Base-by-base conservation (phyloP, 2,329 filamentous ascomycete species). In the Penicillium sp. region DNA sequence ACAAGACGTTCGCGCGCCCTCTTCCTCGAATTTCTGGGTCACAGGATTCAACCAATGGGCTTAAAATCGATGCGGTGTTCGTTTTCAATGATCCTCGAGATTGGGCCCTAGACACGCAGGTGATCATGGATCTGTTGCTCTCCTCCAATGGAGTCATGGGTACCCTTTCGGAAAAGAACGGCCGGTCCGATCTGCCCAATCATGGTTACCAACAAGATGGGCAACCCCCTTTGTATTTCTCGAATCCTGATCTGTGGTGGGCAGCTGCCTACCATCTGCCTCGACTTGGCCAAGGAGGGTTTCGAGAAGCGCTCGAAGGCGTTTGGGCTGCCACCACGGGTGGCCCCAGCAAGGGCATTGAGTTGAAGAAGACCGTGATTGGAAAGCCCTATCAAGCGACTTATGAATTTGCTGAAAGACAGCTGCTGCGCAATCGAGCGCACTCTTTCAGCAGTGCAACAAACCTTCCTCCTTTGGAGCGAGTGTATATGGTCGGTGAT, bases 31-130 rank as follows among this genome's bases (percentile, higher is more conserved):
- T 68, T 66, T 5, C 58, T 70, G 41, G 62, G 69, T 35, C 53
- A 61, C 1, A 62, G 12, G 72, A 75, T 50, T 75, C 68, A 2
- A 68, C 68, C 1, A 71, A 73, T 11, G 77, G 74, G 13, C 76
- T 91, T 41, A 90, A 88, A 59, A 85, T 98, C 57, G 89, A 95
- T 63, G 90, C 90, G 27, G 82, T 97, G 27, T 86, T 97, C 61
- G 86, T 96, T 5, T 96, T 91, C 77, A 95, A 95, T 66, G 93
- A 97, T 68, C 90, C 93, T 3, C 82, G 93, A 47, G 93, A 98
- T 73, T 98, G 93, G 93, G 90, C 87, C 1, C 78, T 96, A 8
- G 91, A 97, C 67, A 82, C 83, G 2, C 87, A 95, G 64, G 74
- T 97, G 58, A 85, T 97, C 48, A 69, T 86, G 46, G 93, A 98